Percentiles rank a stretch among this genome's conserved stretches.
Evolutionary conservation across 192 early-diverging fungal genomes (phyloP).

Genomic region (Gaertneriomyces sp.): DNA sequence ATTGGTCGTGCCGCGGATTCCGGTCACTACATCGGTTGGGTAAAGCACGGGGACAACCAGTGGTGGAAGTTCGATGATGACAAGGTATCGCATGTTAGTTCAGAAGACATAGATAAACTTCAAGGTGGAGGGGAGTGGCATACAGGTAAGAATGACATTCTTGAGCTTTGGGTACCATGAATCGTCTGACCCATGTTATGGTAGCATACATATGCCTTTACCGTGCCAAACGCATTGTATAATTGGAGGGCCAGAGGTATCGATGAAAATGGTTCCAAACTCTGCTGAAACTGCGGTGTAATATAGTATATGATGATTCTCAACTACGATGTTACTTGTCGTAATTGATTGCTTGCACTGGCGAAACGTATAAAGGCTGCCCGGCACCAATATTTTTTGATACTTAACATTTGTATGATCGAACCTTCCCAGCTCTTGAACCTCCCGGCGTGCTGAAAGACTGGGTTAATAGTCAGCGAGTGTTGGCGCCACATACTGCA

Average conservation of each 20-base stretch:
- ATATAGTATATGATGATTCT: too few species aligned
- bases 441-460: too few species aligned
- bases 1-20: constrained; percentile 90
- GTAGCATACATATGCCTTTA: constrained; percentile 86
- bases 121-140: constrained; percentile 82
- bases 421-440: too few species aligned
- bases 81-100: constrained; percentile 75
- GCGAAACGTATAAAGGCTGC: too few species aligned
- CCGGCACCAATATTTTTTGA: too few species aligned
- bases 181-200: not conserved
- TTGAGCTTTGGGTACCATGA: not conserved
- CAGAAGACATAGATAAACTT: constrained; percentile 85
- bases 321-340: too few species aligned
- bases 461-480: too few species aligned
- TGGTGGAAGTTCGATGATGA: constrained; percentile 94
- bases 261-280: too few species aligned
- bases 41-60: constrained; percentile 57
- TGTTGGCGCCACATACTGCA: too few species aligned
- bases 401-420: too few species aligned
- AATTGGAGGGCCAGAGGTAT: not conserved
- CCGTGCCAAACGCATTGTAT: constrained; percentile 65
- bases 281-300: too few species aligned
- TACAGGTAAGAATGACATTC: constrained; percentile 28
- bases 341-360: too few species aligned
- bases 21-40: constrained; percentile 94